Evolutionary conservation across 352 stramenopile genomes (phyloP).

Genomic region (Globisporangium emineosum): DNA sequence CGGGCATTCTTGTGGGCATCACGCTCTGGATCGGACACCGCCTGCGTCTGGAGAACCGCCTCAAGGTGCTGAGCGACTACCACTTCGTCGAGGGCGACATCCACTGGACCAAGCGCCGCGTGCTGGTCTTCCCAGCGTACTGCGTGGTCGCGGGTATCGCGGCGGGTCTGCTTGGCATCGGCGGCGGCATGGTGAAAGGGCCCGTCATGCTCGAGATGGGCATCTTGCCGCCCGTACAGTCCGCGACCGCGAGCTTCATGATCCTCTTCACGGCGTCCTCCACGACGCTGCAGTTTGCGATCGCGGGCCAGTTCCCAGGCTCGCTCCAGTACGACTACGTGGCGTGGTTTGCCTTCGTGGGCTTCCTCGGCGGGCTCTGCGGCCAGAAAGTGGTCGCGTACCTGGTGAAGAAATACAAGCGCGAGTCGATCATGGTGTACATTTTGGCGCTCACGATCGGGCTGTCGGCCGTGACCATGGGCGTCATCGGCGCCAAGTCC

Average conservation of each 20-base stretch:
- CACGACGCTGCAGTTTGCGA: conserved; percentile 89
- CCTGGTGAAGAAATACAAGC: conserved; percentile 89
- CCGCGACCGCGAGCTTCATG: conserved; percentile 91
- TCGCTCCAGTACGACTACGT: conserved; percentile 91
- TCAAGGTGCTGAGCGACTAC: conserved; percentile 64
- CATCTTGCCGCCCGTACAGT: conserved; percentile 86
- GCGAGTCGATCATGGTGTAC: conserved; percentile 84
- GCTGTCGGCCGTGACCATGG: conserved; percentile 68
- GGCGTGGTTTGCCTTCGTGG: conserved; percentile 86
- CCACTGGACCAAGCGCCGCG: conserved; percentile 89
- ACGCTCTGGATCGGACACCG: conserved; percentile 52
- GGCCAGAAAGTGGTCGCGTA: conserved; percentile 84
- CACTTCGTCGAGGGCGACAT: conserved; percentile 92
- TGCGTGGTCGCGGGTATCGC: conserved; percentile 93
- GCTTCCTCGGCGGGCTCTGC: conserved; percentile 79
- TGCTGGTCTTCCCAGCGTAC: conserved; percentile 90
- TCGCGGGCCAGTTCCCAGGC: conserved; percentile 76
- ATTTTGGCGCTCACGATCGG: conserved; percentile 69
- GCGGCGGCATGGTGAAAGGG: conserved; percentile 96
- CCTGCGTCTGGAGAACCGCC: conserved; percentile 66
- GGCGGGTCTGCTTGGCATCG: conserved; percentile 94
- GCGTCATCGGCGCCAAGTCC: conserved; percentile 54
- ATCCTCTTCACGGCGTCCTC: conserved; percentile 91
- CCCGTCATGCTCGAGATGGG: conserved; percentile 98
- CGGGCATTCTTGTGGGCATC: conserved; percentile 68